Percentiles rank a stretch among this genome's conserved stretches.
Evolutionary conservation across 2,329 filamentous ascomycete species (phyloP).

Genomic region (Ophiocordyceps sinensis): DNA sequence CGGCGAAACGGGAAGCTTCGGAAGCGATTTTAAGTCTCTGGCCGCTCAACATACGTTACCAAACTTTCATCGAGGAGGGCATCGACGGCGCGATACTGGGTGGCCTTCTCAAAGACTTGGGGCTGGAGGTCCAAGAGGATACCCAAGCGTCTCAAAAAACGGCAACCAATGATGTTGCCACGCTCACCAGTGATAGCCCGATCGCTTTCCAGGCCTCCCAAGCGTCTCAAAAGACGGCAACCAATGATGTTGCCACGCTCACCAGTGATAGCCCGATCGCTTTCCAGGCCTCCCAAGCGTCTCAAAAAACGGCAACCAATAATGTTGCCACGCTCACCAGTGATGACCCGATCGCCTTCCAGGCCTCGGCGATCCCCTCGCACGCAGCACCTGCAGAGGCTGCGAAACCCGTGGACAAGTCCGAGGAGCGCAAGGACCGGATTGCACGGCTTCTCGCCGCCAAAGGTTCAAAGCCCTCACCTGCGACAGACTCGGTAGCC

Average conservation of each 20-base stretch:
- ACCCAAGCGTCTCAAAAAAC: neutral
- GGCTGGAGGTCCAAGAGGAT: conserved; percentile 29
- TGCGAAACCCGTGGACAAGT: conserved; percentile 13
- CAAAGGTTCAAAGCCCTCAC: conserved; percentile 41
- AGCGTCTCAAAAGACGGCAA: neutral
- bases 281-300: too few species aligned
- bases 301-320: neutral
- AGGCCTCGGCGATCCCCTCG: neutral
- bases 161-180: neutral
- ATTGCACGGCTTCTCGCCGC: conserved; percentile 64
- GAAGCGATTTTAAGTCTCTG: conserved; percentile 52
- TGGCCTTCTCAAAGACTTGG: conserved; percentile 53
- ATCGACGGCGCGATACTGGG: conserved; percentile 49
- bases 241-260: neutral
- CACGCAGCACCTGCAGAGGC: neutral
- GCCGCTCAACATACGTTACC: conserved; percentile 55
- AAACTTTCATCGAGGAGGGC: conserved; percentile 59
- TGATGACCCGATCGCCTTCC: neutral
- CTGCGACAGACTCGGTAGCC: conserved; percentile 6
- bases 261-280: too few species aligned
- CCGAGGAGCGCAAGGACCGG: conserved; percentile 58
- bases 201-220: too few species aligned
- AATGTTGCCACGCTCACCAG: neutral
- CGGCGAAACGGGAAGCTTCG: conserved; percentile 44
- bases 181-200: too few species aligned